A percentile compares a stretch with the other conserved stretches of the same genome.
phyloP scores from a whole-genome alignment of 148 eudicot genomes.

The Tetragonia tetragonoides region DNA sequence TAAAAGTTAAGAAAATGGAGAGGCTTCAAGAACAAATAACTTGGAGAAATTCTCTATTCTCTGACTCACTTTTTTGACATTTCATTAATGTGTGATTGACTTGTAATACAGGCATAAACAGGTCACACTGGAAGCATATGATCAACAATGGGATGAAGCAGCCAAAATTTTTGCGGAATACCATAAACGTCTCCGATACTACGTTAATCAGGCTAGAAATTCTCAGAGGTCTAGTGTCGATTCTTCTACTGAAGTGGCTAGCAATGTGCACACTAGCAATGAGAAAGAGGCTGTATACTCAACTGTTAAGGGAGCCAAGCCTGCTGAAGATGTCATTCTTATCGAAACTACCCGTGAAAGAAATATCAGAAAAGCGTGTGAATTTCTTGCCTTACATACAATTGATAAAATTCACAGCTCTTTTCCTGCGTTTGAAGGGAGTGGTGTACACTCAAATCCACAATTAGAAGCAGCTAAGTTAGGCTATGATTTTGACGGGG shows the following conservation, averaged over 20 bases:
- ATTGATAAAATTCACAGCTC: slow-evolving; percentile 71
- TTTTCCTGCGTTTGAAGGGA: slow-evolving; percentile 97
- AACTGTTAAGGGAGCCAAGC: slow-evolving; percentile 74
- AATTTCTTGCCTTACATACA: slow-evolving; percentile 65
- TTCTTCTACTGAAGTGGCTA: slow-evolving; percentile 55
- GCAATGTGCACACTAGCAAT: slow-evolving; percentile 46
- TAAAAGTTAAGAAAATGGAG: not conserved
- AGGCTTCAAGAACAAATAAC: not conserved
- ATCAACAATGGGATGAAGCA: slow-evolving; percentile 97
- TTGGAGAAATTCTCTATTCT: not conserved
- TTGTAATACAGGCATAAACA: slow-evolving; percentile 82
- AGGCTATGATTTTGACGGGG: slow-evolving; percentile 73
- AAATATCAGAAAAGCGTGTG: slow-evolving; percentile 83
- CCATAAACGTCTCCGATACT: slow-evolving; percentile 80
- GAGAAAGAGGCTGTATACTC: slow-evolving; percentile 81
- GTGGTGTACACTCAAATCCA: slow-evolving; percentile 74
- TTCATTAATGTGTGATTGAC: not conserved
- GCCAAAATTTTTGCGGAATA: slow-evolving; percentile 94
- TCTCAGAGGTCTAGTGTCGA: slow-evolving; percentile 58
- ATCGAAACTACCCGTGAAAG: slow-evolving; percentile 90
- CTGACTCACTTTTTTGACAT: not conserved
- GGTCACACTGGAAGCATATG: slow-evolving; percentile 83
- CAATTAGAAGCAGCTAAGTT: slow-evolving; percentile 78
- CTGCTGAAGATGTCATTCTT: slow-evolving; percentile 84
- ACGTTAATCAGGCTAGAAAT: slow-evolving; percentile 82